Percentiles rank a stretch among this genome's conserved stretches.
phyloP scores from a whole-genome alignment of 352 stramenopile genomes.

The Chrysophaeum taylorii region DNA sequence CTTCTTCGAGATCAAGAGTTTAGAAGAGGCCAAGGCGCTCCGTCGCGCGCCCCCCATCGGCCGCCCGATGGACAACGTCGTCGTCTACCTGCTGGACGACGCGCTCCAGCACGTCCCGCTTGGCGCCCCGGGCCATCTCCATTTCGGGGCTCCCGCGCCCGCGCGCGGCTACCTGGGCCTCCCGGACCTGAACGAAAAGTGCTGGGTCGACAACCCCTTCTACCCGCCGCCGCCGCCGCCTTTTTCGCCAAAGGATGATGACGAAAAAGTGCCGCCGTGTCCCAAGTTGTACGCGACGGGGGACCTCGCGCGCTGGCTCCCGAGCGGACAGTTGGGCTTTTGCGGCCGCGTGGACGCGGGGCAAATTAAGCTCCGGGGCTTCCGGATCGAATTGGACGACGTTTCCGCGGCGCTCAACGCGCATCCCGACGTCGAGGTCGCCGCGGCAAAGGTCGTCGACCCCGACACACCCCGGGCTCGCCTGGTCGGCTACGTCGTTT shows the following conservation, averaged over 20 bases:
- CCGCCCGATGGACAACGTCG: slow-evolving; percentile 6
- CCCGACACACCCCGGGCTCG: slow-evolving; percentile 63
- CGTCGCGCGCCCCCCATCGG: slow-evolving; percentile 9
- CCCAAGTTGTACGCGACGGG: slow-evolving; percentile 80
- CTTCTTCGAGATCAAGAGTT: slow-evolving; percentile 8
- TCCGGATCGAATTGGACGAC: slow-evolving; percentile 78
- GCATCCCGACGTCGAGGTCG: slow-evolving; percentile 64
- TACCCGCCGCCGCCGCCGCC: neutral
- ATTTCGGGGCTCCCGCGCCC: neutral
- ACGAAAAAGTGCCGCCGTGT: no score
- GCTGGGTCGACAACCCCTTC: neutral
- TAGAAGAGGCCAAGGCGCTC: no score
- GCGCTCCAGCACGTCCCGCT: neutral
- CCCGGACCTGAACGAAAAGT: neutral
- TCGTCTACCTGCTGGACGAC: neutral
- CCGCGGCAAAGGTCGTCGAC: slow-evolving; percentile 75
- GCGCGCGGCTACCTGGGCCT: neutral
- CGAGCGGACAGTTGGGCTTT: slow-evolving; percentile 75
- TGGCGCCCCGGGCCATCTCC: neutral
- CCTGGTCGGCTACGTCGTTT: slow-evolving; percentile 70
- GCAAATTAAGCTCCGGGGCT: slow-evolving; percentile 89
- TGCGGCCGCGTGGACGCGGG: slow-evolving; percentile 80
- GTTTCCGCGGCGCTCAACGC: slow-evolving; percentile 73
- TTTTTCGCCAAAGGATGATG: neutral
- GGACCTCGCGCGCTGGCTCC: slow-evolving; percentile 72